Evolutionary conservation across 805 yeast genomes (phyloP), one percentile per base, ranked within the genome.

Genomic region (Hermanozyma aechmeae): DNA sequence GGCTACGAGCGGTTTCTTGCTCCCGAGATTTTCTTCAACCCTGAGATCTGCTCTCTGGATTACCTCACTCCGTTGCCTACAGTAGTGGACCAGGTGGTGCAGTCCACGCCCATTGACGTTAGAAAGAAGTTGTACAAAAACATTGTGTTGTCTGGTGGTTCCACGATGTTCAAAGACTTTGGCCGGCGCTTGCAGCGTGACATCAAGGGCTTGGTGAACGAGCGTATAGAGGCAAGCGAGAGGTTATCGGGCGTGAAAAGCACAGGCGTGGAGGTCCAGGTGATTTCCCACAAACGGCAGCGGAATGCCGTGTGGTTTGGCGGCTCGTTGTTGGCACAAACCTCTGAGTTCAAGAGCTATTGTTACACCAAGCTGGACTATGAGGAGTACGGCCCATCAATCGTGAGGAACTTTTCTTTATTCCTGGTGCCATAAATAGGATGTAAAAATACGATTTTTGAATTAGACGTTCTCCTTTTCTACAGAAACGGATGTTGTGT

Each of bases 291-390:
- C 64, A 86, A 89, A 66, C 82, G 92, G 61, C 99, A 92, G 65
- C 75, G 96, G 56, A 85, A 92, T 50, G 99, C 99, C 3, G 99
- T 92, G 34, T 92, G 99, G 99, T 92, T 89, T 53, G 99, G 99
- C 45, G 99, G 99, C 43, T 82, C 95, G 13, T 65, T 92, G 43
- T 69, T 92, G 51, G 97, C 99, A 1, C 97, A 89, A 64, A 92
- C 99, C 8, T 77, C 94, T 14, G 98, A 92, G 61, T 92, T 92
- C 64, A 84, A 81, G 59, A 76, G 93, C 56, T 87, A 87, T 59
- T 92, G 97, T 56, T 92, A 92, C 64, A 89, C 98, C 15, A 92
- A 92, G 65, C 79, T 80, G 50, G 98, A 92, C 51, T 92, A 92
- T 58, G 98, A 92, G 51, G 99, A 92, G 62, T 79, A 79, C 50